Evolutionary conservation across 345 rosid genomes (phyloP).

Genomic region (Eucalyptus coolabah): DNA sequence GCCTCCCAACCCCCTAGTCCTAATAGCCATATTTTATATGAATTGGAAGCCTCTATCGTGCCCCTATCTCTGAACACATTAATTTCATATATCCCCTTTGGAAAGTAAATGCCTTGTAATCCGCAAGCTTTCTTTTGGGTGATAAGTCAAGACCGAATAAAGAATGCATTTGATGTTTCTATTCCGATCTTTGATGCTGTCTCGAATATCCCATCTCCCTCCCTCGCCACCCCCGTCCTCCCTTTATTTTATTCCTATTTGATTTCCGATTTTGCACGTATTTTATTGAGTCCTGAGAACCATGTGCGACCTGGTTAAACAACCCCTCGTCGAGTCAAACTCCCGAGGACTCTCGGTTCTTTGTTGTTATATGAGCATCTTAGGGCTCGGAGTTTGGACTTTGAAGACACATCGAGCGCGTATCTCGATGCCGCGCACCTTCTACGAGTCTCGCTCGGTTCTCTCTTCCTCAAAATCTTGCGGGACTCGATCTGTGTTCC

Average conservation of each 20-base stretch:
- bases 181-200: conserved; percentile 46
- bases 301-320: background rate
- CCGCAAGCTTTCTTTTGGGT: background rate
- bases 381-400: background rate
- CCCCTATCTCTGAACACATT: conserved; percentile 43
- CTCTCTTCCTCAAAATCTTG: conserved; percentile 17
- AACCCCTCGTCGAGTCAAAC: conserved; percentile 18
- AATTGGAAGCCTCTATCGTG: background rate
- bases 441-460: background rate
- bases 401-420: background rate
- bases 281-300: background rate
- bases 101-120: conserved; percentile 10
- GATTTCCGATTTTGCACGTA: background rate
- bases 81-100: conserved; percentile 28
- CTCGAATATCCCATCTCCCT: conserved; percentile 2
- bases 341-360: conserved; percentile 14
- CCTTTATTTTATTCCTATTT: background rate
- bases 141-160: background rate
- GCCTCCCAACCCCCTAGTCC: background rate
- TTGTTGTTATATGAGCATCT: conserved; percentile 15
- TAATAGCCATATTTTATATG: too few species aligned
- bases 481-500: background rate
- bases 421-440: conserved; percentile 31
- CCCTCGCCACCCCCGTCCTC: background rate
- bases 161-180: conserved; percentile 48